phyloP scores from a whole-genome alignment of 352 stramenopile species.

The Synura sp. region DNA sequence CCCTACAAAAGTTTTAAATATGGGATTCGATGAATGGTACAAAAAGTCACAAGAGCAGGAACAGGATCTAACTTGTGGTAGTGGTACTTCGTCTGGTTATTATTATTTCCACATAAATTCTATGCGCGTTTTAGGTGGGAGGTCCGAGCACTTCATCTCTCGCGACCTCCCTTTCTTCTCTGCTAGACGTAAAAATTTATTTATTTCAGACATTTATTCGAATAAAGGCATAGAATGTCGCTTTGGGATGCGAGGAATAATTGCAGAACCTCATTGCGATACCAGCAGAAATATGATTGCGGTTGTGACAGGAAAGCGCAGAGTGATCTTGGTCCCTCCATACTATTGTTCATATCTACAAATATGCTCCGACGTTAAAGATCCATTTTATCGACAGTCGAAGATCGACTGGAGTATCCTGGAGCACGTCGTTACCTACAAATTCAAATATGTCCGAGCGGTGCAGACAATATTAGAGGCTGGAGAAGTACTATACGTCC shows the following conservation, averaged over 20 bases:
- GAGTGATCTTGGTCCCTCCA: constrained; percentile 83
- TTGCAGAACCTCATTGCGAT: constrained; percentile 87
- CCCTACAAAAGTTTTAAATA: neutral
- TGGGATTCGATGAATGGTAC: neutral
- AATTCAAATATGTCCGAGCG: constrained; percentile 44
- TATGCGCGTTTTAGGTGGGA: neutral
- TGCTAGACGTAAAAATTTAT: constrained; percentile 56
- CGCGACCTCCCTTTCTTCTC: constrained; percentile 81
- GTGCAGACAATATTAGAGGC: constrained; percentile 81
- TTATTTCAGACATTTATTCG: constrained; percentile 65
- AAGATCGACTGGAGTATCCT: constrained; percentile 80
- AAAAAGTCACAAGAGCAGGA: neutral
- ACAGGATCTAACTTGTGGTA: too few species aligned
- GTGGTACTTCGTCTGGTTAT: neutral
- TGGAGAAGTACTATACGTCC: constrained; percentile 88
- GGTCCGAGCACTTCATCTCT: neutral
- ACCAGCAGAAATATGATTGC: constrained; percentile 84
- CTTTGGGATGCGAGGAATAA: constrained; percentile 84
- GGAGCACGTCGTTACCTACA: constrained; percentile 24
- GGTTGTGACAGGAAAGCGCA: constrained; percentile 74
- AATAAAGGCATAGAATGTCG: constrained; percentile 77
- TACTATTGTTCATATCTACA: constrained; percentile 55
- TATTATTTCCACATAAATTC: neutral
- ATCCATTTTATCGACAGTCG: constrained; percentile 81
- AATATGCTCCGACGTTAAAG: constrained; percentile 40